Evolutionary conservation across 768 basidiomycete species (phyloP), one percentile per base, ranked within the genome.

Genomic region (Kwoniella sp.): DNA sequence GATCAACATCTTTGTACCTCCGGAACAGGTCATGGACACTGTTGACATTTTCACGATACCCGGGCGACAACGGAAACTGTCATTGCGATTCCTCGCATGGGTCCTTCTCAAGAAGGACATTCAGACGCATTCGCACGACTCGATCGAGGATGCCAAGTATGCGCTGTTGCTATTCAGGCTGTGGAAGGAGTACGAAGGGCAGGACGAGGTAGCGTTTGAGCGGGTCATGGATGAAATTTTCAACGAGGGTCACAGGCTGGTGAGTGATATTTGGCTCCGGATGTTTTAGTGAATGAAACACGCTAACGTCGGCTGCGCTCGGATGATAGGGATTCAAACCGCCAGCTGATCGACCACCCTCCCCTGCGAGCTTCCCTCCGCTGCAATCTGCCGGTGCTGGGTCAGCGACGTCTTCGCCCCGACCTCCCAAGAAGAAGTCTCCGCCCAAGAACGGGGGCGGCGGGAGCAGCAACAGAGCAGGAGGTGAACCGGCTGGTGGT

Each of bases 1-100:
- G 50, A 99, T 98, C 77, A 99, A 98, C 72, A 89, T 98, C 39
- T 91, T 86, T 68, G 89, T 99, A 10, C 93, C 93, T 0, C 89
- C 91, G 0, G 84, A 87, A 2, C 92, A 92, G 73, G 91, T 99
- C 39, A 86, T 92, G 53, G 95, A 99, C 70, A 99, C 95, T 0
- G 93, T 99, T 50, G 90, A 95, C 71, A 79, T 98, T n/a, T 99
- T 91, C 74, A 95, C 88, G 69, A 69, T 90, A 23, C 82, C 81
- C 61, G 75, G 79, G 22, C 83, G 90, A 20, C 87, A 91, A 62
- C 84, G 93, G 15, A 85, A 91, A 51, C 79, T 98, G 31, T 93
- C 91, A 0, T 78, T 99, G 19, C 83, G 89, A 7, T 99, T 96
- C 76, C 79, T 98, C 22, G 83, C 91, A 0, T 99, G 91, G 89